Conservation (phyloP, 345 rosid genomes). For the Hypericum perforatum region DNA sequence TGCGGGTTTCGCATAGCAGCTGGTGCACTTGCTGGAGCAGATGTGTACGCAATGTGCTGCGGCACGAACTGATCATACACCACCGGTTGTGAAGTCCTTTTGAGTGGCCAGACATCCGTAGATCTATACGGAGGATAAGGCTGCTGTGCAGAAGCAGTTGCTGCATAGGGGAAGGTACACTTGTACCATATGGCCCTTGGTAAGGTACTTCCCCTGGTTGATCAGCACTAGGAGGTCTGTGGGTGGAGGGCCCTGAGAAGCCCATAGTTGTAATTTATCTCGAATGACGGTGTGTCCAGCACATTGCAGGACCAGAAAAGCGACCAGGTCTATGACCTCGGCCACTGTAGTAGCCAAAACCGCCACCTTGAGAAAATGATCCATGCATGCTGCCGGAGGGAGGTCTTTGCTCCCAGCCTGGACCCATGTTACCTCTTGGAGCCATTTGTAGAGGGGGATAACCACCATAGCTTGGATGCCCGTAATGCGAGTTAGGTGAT, state of each 20-base stretch:
- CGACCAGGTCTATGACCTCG: constrained; percentile 30
- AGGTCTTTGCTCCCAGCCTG: constrained; percentile 78
- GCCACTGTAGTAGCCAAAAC: constrained; percentile 75
- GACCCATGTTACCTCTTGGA: constrained; percentile 55
- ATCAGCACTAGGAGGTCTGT: constrained; percentile 47
- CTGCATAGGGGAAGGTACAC: constrained; percentile 47
- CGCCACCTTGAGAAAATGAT: constrained; percentile 36
- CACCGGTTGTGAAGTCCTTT: constrained; percentile 44
- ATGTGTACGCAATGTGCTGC: constrained; percentile 44
- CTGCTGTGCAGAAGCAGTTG: constrained; percentile 22
- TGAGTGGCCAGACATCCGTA: constrained; percentile 45
- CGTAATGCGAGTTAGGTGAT: constrained; percentile 57
- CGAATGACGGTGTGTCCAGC: constrained; percentile 42
- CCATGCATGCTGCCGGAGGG: constrained; percentile 40
- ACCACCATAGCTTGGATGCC: constrained; percentile 42
- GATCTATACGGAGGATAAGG: constrained; percentile 6
- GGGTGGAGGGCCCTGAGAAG: constrained; percentile 43
- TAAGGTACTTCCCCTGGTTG: constrained; percentile 49
- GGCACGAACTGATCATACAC: constrained; percentile 58
- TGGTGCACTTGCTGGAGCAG: constrained; percentile 34
- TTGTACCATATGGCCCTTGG: constrained; percentile 52
- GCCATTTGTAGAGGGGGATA: constrained; percentile 59
- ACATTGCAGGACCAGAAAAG: constrained; percentile 35
- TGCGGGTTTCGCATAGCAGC: constrained; percentile 34
- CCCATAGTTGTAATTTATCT: constrained; percentile 54